Conservation (phyloP, 176 grass and related monocot species). For the Calamus simplicifolius region DNA sequence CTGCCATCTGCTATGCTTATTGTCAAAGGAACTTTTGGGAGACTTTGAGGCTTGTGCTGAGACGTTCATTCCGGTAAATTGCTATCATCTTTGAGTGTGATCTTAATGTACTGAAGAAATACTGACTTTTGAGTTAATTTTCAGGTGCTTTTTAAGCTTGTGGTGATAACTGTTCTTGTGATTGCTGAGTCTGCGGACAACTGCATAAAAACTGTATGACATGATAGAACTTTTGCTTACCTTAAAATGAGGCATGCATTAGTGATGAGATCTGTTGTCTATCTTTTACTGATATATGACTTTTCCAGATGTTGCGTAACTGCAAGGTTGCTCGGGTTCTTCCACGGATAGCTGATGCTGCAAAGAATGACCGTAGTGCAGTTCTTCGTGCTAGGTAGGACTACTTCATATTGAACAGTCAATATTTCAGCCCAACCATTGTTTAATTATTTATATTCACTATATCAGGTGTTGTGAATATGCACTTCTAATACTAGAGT, state of each 20-base stretch:
- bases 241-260: not conserved
- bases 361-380: slow-evolving; percentile 75
- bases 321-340: slow-evolving; percentile 91
- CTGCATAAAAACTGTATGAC: slow-evolving; percentile 96
- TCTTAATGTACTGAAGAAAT: slow-evolving; percentile 10
- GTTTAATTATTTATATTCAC: slow-evolving; percentile 17
- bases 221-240: slow-evolving; percentile 12
- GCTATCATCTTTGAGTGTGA: not conserved
- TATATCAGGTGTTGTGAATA: slow-evolving; percentile 85
- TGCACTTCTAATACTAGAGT: slow-evolving; percentile 77
- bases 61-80: slow-evolving; percentile 72
- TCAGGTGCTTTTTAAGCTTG: slow-evolving; percentile 96
- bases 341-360: slow-evolving; percentile 64
- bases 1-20: slow-evolving; percentile 78
- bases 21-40: slow-evolving; percentile 96
- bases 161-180: slow-evolving; percentile 96
- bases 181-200: slow-evolving; percentile 95
- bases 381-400: slow-evolving; percentile 82
- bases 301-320: slow-evolving; percentile 67
- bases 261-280: not conserved
- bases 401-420: slow-evolving; percentile 14
- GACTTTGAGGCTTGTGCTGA: slow-evolving; percentile 88
- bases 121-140: slow-evolving; percentile 17
- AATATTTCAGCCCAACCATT: slow-evolving; percentile 3
- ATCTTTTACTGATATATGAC: slow-evolving; percentile 6